Base-by-base conservation (phyloP, 768 basidiomycete genomes). In the Austroboletus festivus region DNA sequence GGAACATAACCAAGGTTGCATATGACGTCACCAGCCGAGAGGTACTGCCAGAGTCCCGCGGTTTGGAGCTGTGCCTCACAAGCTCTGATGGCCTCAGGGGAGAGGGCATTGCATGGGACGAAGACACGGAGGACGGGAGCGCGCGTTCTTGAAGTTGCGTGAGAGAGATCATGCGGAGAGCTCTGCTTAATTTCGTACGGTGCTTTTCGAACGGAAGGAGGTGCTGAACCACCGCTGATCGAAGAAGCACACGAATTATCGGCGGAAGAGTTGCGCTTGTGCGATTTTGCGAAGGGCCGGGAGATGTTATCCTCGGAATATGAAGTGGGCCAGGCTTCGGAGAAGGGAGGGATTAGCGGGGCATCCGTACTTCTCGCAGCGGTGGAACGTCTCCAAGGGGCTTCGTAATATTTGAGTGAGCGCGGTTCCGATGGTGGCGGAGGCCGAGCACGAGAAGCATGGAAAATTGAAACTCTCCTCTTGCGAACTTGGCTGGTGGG, bases 1-100 rank as follows among this genome's bases (percentile, higher is more conserved):
- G 85, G 86, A 15, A 92, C 73, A 57, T 82, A 89, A 6, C 89
- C 89, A 39, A 92, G 74, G 64, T 92, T 92, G 60, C 84, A 89
- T 19, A 92, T 75, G 31, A 90, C 67, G 56, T 92, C 89, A 1
- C 89, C 89, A 0, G 75, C 76, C 1, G 84, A 87, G n/a, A 92
- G 73, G 58, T 88, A 78, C 6, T 74, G 68, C 87, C 88, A 90
- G 5, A 92, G 74, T 0, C 80, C 85, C 1, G 79, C 74, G 1
- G 75, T 72, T n/a, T 79, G 68, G 5, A 92, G 74, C 60, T 89
- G 86, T 26, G 80, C 75, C 58, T 88, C 83, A 61, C 87, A 90
- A 11, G 71, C 70, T 10, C 73, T 60, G 38, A 88, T 68, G 39
- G 74, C 74, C 19, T 57, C 57, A 0, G 57, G 51, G 33, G 78